These are phyloP conservation scores for Metschnikowia colocasiae DNA, from an alignment of 805 yeast genomes.

Conservation along the genomic window DNA sequence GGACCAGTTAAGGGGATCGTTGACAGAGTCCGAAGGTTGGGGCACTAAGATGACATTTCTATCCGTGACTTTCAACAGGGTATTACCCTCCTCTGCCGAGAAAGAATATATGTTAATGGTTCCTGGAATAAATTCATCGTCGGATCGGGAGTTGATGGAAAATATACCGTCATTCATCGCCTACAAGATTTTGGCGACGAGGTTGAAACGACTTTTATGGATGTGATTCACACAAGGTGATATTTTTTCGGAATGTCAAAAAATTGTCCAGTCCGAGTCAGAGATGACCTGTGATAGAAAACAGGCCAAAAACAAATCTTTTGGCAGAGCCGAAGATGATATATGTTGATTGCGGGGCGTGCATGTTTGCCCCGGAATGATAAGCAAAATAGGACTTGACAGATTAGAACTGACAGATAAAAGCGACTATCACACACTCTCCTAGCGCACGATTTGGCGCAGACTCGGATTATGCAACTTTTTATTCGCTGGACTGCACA, in stretches of 20 bases:
- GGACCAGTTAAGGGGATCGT: slow-evolving; percentile 49
- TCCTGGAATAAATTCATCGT: slow-evolving; percentile 19
- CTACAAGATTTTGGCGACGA: background rate
- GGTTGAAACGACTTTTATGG: background rate
- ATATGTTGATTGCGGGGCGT: background rate
- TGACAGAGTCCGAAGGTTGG: slow-evolving; percentile 48
- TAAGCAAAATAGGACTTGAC: background rate
- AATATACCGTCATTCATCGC: slow-evolving; percentile 7
- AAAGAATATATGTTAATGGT: slow-evolving; percentile 17
- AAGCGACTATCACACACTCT: background rate
- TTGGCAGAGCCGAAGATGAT: background rate
- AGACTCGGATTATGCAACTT: background rate
- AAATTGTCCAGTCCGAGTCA: background rate
- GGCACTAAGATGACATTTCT: slow-evolving; percentile 40
- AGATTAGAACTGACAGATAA: background rate
- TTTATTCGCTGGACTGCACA: background rate
- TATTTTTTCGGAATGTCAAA: background rate
- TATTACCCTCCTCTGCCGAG: slow-evolving; percentile 13
- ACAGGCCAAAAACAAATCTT: background rate
- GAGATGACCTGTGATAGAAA: background rate
- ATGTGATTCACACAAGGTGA: background rate
- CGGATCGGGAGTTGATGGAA: slow-evolving; percentile 14
- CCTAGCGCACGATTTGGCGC: slow-evolving; percentile 1
- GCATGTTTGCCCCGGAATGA: background rate
- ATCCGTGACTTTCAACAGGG: slow-evolving; percentile 17